Conservation (phyloP, 1,139 yeast species). For the Yamadazyma atlantica region DNA sequence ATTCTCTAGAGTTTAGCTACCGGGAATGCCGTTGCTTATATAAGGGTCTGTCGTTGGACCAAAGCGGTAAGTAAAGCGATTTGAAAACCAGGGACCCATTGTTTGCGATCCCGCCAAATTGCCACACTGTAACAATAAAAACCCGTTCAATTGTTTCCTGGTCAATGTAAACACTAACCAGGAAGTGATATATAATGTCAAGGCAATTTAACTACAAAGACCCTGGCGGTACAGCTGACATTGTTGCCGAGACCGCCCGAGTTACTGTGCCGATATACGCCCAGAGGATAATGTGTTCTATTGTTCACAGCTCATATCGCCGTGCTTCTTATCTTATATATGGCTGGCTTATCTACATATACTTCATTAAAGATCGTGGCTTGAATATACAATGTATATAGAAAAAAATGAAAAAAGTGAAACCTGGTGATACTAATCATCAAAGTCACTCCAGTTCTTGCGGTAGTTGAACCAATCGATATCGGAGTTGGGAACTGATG, state of each 20-base stretch:
- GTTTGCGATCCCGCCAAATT: neutral
- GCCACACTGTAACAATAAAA: slow-evolving; percentile 1
- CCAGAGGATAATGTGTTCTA: too few relatives aligned
- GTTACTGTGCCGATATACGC: too few relatives aligned
- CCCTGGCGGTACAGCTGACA: neutral
- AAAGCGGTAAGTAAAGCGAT: neutral
- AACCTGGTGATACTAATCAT: too few relatives aligned
- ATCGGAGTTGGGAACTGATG: slow-evolving; percentile 33
- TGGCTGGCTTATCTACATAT: neutral
- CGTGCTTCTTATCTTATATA: neutral
- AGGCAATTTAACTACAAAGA: neutral
- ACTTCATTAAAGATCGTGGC: neutral
- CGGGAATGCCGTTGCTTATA: neutral
- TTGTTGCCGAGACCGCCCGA: too few relatives aligned
- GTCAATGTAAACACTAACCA: neutral
- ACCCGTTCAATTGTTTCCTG: slow-evolving; percentile 6
- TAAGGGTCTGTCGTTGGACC: neutral
- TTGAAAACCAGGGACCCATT: neutral
- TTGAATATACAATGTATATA: neutral
- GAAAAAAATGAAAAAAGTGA: neutral
- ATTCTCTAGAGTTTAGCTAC: neutral
- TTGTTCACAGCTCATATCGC: neutral
- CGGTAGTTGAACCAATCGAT: slow-evolving; percentile 38
- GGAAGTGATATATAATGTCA: neutral
- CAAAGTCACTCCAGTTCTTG: slow-evolving; percentile 37